Evolutionary conservation across 768 basidiomycete species (phyloP).

Genomic region (Kondoa malvinella): DNA sequence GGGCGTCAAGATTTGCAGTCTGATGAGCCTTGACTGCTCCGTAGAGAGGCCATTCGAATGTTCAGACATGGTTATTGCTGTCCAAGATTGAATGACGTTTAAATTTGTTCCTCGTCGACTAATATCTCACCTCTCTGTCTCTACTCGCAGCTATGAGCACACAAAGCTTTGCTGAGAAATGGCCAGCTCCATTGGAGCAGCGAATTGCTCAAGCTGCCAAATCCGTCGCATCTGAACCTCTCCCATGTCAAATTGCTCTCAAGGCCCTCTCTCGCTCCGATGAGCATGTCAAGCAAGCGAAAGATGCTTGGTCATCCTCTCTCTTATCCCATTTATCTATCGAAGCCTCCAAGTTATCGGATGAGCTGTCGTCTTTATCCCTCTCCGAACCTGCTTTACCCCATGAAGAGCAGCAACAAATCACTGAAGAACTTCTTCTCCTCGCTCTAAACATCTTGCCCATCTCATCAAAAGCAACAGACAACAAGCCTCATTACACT

Average conservation of each 20-base stretch:
- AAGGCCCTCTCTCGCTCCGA: background rate
- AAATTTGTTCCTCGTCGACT: no score
- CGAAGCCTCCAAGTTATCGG: background rate
- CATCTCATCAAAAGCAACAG: slow-evolving; percentile 4
- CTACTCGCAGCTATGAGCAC: slow-evolving; percentile 19
- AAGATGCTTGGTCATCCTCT: background rate
- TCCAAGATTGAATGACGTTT: background rate
- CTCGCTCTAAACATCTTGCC: slow-evolving; percentile 16
- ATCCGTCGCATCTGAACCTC: background rate
- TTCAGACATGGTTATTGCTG: background rate
- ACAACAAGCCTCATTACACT: slow-evolving; percentile 12
- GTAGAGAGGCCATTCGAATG: no score
- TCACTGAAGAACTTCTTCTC: slow-evolving; percentile 12
- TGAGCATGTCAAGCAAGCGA: background rate
- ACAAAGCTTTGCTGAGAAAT: slow-evolving; percentile 12
- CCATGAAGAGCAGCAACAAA: slow-evolving; percentile 8
- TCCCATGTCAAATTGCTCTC: background rate
- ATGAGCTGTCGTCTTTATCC: background rate
- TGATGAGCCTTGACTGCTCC: slow-evolving; percentile 33
- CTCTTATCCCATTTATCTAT: background rate
- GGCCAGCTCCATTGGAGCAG: background rate
- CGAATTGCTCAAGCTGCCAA: background rate
- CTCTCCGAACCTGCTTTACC: slow-evolving; percentile 21
- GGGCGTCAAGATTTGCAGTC: slow-evolving; percentile 74
- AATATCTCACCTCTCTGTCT: no score